Evolutionary conservation across 148 eudicot genomes (phyloP).

Genomic region (Chenopodium berlandieri): DNA sequence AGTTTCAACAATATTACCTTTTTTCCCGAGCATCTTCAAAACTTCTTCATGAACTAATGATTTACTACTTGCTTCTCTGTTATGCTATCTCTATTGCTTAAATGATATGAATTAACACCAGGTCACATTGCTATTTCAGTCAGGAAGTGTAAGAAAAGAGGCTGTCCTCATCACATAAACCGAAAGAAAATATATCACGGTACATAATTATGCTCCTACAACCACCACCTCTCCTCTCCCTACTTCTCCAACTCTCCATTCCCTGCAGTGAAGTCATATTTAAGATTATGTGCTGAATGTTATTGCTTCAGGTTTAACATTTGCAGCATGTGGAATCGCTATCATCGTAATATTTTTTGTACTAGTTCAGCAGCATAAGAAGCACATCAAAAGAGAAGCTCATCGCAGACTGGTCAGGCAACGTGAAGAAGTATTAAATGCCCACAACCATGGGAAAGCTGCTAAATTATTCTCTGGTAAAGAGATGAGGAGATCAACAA

Average conservation of each 20-base stretch:
- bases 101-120: background rate
- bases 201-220: background rate
- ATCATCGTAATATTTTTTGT: slow-evolving; percentile 26
- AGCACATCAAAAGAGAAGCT: slow-evolving; percentile 32
- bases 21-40: too few relatives aligned
- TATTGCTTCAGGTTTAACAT: slow-evolving; percentile 17
- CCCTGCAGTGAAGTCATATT: background rate
- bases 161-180: slow-evolving; percentile 16
- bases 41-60: background rate
- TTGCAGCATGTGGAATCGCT: slow-evolving; percentile 17
- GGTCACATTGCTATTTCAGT: slow-evolving; percentile 4
- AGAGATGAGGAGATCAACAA: slow-evolving; percentile 47
- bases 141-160: background rate
- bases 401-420: slow-evolving; percentile 38
- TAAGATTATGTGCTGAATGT: background rate
- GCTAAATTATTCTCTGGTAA: slow-evolving; percentile 54
- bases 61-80: too few relatives aligned
- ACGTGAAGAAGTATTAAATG: slow-evolving; percentile 49
- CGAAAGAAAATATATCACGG: slow-evolving; percentile 17
- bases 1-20: too few relatives aligned
- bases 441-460: slow-evolving; percentile 46
- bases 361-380: slow-evolving; percentile 33
- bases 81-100: too few relatives aligned
- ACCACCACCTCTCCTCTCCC: background rate
- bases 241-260: background rate